Conservation (phyloP, 2,329 filamentous ascomycete species). For the Beauveria bassiana region DNA sequence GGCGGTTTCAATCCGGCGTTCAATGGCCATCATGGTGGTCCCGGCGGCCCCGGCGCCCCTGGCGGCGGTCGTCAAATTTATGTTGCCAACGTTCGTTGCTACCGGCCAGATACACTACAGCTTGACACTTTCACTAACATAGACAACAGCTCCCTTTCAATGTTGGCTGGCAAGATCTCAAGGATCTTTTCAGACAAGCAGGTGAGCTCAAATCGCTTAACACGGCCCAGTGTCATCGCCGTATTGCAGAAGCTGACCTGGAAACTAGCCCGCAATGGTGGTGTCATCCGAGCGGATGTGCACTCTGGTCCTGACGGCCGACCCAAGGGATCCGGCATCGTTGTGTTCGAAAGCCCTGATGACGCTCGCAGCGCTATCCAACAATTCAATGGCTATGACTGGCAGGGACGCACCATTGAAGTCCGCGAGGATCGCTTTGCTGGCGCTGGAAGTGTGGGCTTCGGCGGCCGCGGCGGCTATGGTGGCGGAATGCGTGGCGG, state of each 20-base stretch:
- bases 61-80: conserved; percentile 85
- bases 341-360: conserved; percentile 90
- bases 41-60: conserved; percentile 38
- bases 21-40: conserved; percentile 35
- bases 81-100: conserved; percentile 85
- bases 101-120: conserved; percentile 13
- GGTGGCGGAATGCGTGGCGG: conserved; percentile 52
- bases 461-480: conserved; percentile 49
- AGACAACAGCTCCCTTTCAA: conserved; percentile 79
- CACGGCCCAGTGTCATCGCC: not conserved
- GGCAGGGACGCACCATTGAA: conserved; percentile 89
- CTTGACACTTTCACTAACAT: conserved; percentile 9
- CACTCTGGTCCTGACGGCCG: conserved; percentile 86
- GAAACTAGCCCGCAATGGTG: conserved; percentile 50
- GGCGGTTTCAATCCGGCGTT: conserved; percentile 52
- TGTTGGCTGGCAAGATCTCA: conserved; percentile 97
- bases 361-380: conserved; percentile 94
- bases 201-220: conserved; percentile 53
- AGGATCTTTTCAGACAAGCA: conserved; percentile 97
- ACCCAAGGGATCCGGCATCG: conserved; percentile 93
- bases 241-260: not conserved
- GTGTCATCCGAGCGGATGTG: conserved; percentile 90
- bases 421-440: conserved; percentile 96
- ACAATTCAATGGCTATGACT: conserved; percentile 98
- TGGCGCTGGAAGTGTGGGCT: conserved; percentile 48